phyloP scores from a whole-genome alignment of 305 asterid genomes.

The Ilex paraguariensis region DNA sequence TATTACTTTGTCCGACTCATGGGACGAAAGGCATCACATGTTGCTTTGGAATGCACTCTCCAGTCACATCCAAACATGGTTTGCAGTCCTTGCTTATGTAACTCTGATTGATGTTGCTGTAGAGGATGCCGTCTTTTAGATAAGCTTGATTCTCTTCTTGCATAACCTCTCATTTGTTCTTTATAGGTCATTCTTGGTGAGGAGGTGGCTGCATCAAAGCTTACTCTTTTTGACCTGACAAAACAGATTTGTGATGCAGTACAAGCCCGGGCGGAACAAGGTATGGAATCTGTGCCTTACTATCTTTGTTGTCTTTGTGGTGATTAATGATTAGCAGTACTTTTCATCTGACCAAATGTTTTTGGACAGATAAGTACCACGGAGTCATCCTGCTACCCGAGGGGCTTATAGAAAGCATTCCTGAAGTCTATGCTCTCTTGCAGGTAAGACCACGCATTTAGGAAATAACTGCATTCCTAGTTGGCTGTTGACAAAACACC shows the following conservation, averaged over 20 bases:
- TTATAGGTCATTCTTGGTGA: conserved; percentile 89
- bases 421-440: no score
- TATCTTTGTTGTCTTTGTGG: background rate
- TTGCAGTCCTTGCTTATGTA: no score
- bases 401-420: no score
- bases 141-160: conserved; percentile 1
- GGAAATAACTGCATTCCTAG: no score
- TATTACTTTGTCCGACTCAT: conserved; percentile 90
- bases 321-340: no score
- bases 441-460: no score
- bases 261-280: conserved; percentile 88
- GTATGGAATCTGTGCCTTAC: conserved; percentile 27
- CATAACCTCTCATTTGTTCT: conserved; percentile 16
- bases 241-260: conserved; percentile 94
- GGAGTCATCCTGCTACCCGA: no score
- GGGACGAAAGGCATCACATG: conserved; percentile 98
- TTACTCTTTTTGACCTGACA: conserved; percentile 94
- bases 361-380: conserved; percentile 8
- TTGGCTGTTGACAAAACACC: background rate
- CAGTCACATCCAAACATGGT: no score
- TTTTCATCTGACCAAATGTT: background rate
- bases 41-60: conserved; percentile 93
- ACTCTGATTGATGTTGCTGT: no score
- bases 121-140: no score
- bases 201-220: conserved; percentile 95